Evolutionary conservation across 352 stramenopile species (phyloP), one percentile per base, ranked within the genome.

Genomic region (Blastocystis sp.): DNA sequence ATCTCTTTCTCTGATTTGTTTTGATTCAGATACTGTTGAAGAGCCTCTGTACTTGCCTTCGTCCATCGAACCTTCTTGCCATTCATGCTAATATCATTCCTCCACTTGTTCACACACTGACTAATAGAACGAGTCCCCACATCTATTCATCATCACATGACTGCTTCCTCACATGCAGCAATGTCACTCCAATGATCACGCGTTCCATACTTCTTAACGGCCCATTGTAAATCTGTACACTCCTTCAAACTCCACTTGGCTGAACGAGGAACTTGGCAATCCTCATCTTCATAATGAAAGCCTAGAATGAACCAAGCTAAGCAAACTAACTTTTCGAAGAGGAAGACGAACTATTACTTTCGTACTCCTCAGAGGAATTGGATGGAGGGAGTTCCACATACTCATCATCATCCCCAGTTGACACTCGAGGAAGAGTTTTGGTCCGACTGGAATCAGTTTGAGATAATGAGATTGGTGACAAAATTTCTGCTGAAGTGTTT

Each of bases 101-200:
- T 70, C 60, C 60, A 70, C 60, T 70, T 70, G 60, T 70, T 70
- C 5, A 70, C 42, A 33, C 60, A 70, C n/a, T 70, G 60, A 70
- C 60, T 42, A 33, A 70, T 70, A 1, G 60, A 35, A 9, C 60
- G 60, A 15, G 60, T 70, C 15, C 60, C 60, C 60, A 70, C 60
- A 42, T 70, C 35, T 42, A 37, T 70, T 48, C 40, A 9, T 48
- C 9, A 48, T 48, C 9, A 2, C 40, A 48, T 48, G 9, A 48
- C 3, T 9, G 9, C 40, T 48, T 9, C 9, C 40, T 48, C 9
- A 48, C 40, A 48, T 48, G 40, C 40, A 33, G 60, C 60, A 19
- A 70, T 42, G 17, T 70, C 60, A 42, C 60, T 70, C 60, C 60
- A 70, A 4, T 42, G 13, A 70, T 48, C 13, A 15, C 15, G 35